Percentiles rank a stretch among this genome's conserved stretches.
These are phyloP conservation scores for Pyrenula aspistea DNA, from an alignment of 495 filamentous ascomycete genomes.

Conservation along the genomic window DNA sequence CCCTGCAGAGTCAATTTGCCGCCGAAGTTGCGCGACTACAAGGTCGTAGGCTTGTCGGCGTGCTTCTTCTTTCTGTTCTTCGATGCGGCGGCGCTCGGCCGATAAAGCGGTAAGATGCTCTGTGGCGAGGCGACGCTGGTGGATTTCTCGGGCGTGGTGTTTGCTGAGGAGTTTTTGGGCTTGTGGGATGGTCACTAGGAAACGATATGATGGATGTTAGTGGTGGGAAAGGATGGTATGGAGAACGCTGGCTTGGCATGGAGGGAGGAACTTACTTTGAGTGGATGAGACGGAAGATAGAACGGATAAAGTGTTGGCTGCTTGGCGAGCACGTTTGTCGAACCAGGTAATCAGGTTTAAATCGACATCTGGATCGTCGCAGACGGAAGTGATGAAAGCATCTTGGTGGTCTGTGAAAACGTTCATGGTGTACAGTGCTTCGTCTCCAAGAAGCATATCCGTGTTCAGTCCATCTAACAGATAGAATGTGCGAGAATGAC, in stretches of 20 bases:
- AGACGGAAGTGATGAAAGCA: not conserved
- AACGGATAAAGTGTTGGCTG: not conserved
- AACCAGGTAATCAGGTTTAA: not conserved
- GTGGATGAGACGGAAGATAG: not conserved
- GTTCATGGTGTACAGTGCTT: not conserved
- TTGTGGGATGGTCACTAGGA: not conserved
- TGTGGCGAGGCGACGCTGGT: not conserved
- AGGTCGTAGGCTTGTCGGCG: not conserved
- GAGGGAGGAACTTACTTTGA: not conserved
- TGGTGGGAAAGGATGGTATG: not conserved
- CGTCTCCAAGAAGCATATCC: slow-evolving; percentile 4
- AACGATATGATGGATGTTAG: not conserved
- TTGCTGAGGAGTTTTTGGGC: not conserved
- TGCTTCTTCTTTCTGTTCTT: not conserved
- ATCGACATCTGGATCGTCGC: not conserved
- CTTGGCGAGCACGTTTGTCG: not conserved
- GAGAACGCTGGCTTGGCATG: not conserved
- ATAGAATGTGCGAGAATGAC: slow-evolving; percentile 1
- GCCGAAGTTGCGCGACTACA: not conserved
- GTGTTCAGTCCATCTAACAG: slow-evolving; percentile 3
- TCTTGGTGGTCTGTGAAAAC: slow-evolving; percentile 2
- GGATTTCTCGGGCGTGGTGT: not conserved
- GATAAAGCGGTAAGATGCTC: not conserved
- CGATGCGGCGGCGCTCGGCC: not conserved
- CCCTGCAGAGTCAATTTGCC: too few species aligned